These are phyloP conservation scores for Aspergillus neotritici DNA, from an alignment of 2,329 filamentous ascomycete species.

Conservation along the genomic window DNA sequence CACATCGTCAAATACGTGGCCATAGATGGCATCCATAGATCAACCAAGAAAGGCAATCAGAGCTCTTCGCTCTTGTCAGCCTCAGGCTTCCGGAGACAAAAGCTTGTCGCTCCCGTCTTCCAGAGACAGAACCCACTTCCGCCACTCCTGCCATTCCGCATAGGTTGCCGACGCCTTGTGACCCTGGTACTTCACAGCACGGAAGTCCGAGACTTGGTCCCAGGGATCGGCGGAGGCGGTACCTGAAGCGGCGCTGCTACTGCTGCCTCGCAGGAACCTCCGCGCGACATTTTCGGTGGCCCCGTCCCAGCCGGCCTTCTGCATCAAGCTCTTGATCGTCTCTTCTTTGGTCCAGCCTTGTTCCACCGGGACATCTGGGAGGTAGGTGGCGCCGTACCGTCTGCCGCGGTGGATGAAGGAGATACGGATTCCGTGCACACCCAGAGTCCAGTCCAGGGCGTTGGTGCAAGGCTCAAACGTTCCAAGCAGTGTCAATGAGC, in stretches of 20 bases:
- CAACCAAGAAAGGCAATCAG: neutral
- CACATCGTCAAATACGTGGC: neutral
- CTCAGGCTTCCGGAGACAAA: constrained; percentile 1
- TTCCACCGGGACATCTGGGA: constrained; percentile 85
- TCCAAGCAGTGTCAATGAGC: constrained; percentile 73
- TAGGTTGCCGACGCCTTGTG: constrained; percentile 68
- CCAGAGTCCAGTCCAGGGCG: constrained; percentile 78
- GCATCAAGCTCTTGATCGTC: constrained; percentile 80
- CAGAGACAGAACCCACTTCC: constrained; percentile 56
- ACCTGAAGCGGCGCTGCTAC: constrained; percentile 19
- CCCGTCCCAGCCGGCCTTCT: constrained; percentile 89
- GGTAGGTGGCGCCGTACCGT: constrained; percentile 78
- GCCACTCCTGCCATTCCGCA: constrained; percentile 72
- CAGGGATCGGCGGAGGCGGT: constrained; percentile 47
- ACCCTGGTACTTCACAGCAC: constrained; percentile 80
- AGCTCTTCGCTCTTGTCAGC: too few species aligned
- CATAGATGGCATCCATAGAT: neutral
- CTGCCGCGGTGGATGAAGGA: constrained; percentile 69
- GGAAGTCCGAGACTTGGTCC: constrained; percentile 67
- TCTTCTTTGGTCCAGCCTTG: constrained; percentile 96
- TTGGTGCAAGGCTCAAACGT: constrained; percentile 72
- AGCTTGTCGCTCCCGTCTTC: constrained; percentile 26
- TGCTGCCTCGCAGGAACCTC: constrained; percentile 37
- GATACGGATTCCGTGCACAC: constrained; percentile 80
- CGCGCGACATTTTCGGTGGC: constrained; percentile 34